Evolutionary conservation across 129 eudicot genomes (phyloP), one percentile per base, ranked within the genome.

Genomic region (Saussurea involucrata): DNA sequence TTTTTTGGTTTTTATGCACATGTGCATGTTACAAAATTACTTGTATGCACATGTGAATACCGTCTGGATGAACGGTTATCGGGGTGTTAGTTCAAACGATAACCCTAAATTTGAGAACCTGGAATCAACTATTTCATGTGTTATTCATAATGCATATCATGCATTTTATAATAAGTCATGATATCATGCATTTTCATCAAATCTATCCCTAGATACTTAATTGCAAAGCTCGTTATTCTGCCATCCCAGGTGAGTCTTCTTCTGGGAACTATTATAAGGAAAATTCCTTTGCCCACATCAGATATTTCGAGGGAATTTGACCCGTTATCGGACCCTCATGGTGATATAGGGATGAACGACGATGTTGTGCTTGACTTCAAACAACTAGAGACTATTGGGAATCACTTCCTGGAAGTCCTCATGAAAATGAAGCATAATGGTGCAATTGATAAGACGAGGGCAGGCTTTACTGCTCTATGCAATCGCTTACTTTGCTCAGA

Each of bases 391-490:
- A 85, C 85, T 29, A 95, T 95, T 67, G 99, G 99, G 36, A 81
- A 84, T 85, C 96, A 95, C 83, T 95, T 95, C 66, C 28, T 95
- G 73, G 96, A 95, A 78, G 99, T 95, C 73, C 94, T 95, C 63
- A 83, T 92, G 73, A 95, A 95, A 87, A 92, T 92, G 99, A 95
- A 95, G 84, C 99, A 95, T 82, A 95, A 86, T 68, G 99, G 99
- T 74, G 99, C 99, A 25, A 95, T 95, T 67, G 99, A 95, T 79
- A 95, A 95, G 85, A 95, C 99, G 4, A 88, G 99, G 85, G 99
- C 99, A 37, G 99, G 99, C 74, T 95, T 95, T 85, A 92, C 99
- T 24, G 99, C 97, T 36, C 87, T 95, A 65, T 95, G 99, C 92
- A 95, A 95, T 82, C 97, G 97, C 25, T 85, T 95, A 80, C 99